A percentile compares a stretch with the other conserved stretches of the same genome.
phyloP scores from a whole-genome alignment of 768 basidiomycete genomes.

The Tubosaeta sp. region DNA sequence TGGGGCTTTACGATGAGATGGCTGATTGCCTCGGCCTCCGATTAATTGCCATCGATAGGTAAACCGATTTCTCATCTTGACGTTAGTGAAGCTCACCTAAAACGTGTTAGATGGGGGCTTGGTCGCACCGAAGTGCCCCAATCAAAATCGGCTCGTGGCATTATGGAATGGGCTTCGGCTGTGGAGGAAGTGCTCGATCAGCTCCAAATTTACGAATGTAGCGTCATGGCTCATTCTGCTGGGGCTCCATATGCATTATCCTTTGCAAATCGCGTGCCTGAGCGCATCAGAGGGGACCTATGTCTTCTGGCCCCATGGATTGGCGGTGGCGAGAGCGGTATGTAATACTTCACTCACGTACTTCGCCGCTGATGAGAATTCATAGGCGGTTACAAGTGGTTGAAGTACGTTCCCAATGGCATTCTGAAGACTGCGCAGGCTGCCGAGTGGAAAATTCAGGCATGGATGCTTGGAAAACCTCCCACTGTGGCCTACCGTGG shows the following conservation, averaged over 20 bases:
- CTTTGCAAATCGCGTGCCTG: slow-evolving; percentile 69
- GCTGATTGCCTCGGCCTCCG: slow-evolving; percentile 82
- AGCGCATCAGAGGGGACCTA: slow-evolving; percentile 77
- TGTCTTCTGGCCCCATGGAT: slow-evolving; percentile 97
- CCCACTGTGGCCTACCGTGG: slow-evolving; percentile 81
- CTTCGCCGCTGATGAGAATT: slow-evolving; percentile 11
- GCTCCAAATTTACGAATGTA: slow-evolving; percentile 72
- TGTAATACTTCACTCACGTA: slow-evolving; percentile 26
- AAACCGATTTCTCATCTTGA: slow-evolving; percentile 18
- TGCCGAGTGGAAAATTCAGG: slow-evolving; percentile 95
- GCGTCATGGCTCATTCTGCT: slow-evolving; percentile 93
- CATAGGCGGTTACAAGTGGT: slow-evolving; percentile 86
- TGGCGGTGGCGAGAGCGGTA: slow-evolving; percentile 83
- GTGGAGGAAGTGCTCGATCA: slow-evolving; percentile 88
- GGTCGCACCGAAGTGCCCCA: slow-evolving; percentile 75
- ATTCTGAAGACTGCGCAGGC: slow-evolving; percentile 93
- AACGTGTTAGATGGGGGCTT: slow-evolving; percentile 72
- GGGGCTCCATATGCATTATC: slow-evolving; percentile 94
- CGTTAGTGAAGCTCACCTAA: slow-evolving; percentile 11
- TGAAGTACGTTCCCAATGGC: slow-evolving; percentile 92
- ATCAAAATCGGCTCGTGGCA: slow-evolving; percentile 66
- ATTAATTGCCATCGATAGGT: slow-evolving; percentile 93
- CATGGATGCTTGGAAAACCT: slow-evolving; percentile 96
- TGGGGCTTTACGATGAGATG: slow-evolving; percentile 96
- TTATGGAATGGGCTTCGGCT: slow-evolving; percentile 86